phyloP scores from a whole-genome alignment of 768 basidiomycete genomes.

The Cantharellus anzutake region DNA sequence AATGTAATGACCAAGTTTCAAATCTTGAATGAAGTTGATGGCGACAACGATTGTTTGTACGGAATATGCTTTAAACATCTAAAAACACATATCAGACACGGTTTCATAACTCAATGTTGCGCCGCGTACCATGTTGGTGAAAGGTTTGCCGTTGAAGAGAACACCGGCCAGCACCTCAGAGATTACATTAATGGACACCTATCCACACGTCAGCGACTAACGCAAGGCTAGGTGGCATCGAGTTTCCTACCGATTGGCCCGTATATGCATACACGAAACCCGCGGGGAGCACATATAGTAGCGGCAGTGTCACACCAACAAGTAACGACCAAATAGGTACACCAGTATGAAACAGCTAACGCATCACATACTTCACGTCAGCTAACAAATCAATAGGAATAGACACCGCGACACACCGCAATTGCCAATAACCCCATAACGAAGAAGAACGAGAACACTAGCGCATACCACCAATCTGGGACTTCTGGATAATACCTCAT shows the following conservation, averaged over 20 bases:
- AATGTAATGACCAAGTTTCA: constrained; percentile 28
- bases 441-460: constrained; percentile 20
- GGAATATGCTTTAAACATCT: constrained; percentile 23
- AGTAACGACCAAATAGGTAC: constrained; percentile 31
- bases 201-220: neutral
- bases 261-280: constrained; percentile 28
- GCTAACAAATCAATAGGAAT: neutral
- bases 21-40: constrained; percentile 17
- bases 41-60: constrained; percentile 16
- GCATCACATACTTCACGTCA: neutral
- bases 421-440: constrained; percentile 19
- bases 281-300: constrained; percentile 24
- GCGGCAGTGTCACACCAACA: constrained; percentile 19
- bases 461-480: constrained; percentile 24
- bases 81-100: neutral
- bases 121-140: constrained; percentile 25
- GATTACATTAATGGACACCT: constrained; percentile 25
- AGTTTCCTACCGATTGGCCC: constrained; percentile 14
- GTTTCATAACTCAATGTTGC: neutral
- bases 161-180: constrained; percentile 26
- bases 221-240: neutral
- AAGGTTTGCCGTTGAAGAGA: constrained; percentile 22
- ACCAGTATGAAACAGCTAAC: constrained; percentile 31
- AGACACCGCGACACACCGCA: constrained; percentile 14
- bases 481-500: constrained; percentile 28